Conservation (phyloP, 2,329 filamentous ascomycete species). For the Albophoma yamanashiensis region DNA sequence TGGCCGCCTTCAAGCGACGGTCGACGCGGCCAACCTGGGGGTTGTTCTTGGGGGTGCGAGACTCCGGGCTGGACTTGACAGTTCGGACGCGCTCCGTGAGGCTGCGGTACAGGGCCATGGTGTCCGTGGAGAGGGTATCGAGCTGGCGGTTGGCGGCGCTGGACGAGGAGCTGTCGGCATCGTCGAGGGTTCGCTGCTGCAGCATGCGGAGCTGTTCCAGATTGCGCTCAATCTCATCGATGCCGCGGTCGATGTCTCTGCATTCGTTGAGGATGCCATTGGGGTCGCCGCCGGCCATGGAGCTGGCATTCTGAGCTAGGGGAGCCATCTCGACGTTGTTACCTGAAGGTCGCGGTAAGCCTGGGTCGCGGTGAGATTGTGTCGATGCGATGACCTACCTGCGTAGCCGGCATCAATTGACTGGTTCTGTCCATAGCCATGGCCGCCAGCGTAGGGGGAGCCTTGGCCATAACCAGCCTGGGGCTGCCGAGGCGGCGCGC, state of each 20-base stretch:
- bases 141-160: conserved; percentile 59
- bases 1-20: conserved; percentile 67
- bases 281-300: conserved; percentile 44
- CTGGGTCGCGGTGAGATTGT: neutral
- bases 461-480: conserved; percentile 9
- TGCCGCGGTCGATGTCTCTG: conserved; percentile 65
- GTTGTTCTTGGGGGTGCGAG: conserved; percentile 60
- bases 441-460: conserved; percentile 12
- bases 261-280: conserved; percentile 80
- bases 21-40: conserved; percentile 76
- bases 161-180: conserved; percentile 59
- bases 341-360: conserved; percentile 14
- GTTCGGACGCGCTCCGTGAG: conserved; percentile 70
- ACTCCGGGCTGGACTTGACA: conserved; percentile 74
- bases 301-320: conserved; percentile 40
- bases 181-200: conserved; percentile 61
- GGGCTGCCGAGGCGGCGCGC: conserved; percentile 9
- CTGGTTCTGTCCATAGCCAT: conserved; percentile 11
- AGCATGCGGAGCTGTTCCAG: conserved; percentile 61
- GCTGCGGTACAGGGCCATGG: conserved; percentile 72
- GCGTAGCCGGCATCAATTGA: conserved; percentile 17
- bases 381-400: conserved; percentile 11
- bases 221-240: conserved; percentile 63
- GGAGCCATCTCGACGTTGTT: conserved; percentile 62
- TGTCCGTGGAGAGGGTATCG: conserved; percentile 63